Evolutionary conservation across 768 basidiomycete genomes (phyloP).

Genomic region (Kondoa subrosea): DNA sequence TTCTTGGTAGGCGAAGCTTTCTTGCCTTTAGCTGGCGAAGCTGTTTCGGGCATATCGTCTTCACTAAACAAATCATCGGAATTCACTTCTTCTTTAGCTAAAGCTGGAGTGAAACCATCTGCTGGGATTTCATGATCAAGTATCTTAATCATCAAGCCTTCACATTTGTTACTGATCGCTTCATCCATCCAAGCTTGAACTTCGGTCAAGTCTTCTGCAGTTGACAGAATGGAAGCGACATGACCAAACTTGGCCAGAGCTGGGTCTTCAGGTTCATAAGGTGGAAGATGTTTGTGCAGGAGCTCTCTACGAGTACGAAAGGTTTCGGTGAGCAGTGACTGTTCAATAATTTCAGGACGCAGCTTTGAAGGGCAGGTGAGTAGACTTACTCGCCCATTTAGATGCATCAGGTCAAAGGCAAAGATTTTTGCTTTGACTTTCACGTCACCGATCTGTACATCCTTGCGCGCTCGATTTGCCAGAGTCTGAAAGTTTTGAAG

Average conservation of each 20-base stretch:
- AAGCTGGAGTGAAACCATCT: conserved; percentile 29
- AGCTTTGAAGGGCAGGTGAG: background rate
- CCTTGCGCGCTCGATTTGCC: conserved; percentile 65
- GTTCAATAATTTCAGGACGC: background rate
- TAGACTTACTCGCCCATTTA: conserved; percentile 53
- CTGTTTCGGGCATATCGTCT: conserved; percentile 22
- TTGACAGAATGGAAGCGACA: conserved; percentile 44
- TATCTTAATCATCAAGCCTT: conserved; percentile 91
- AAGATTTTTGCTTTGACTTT: conserved; percentile 65
- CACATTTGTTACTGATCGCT: conserved; percentile 51
- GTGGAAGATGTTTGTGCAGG: conserved; percentile 48
- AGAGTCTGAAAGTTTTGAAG: conserved; percentile 72
- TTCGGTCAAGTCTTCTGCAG: conserved; percentile 42
- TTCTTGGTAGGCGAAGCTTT: conserved; percentile 22
- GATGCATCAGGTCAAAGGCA: conserved; percentile 74
- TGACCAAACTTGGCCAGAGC: conserved; percentile 50
- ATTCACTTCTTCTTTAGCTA: conserved; percentile 34
- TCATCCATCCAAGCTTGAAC: conserved; percentile 60
- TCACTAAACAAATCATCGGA: conserved; percentile 16
- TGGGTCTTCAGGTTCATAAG: conserved; percentile 37
- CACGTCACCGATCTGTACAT: conserved; percentile 57
- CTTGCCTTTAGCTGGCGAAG: conserved; percentile 16
- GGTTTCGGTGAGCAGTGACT: conserved; percentile 52
- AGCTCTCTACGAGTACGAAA: conserved; percentile 55
- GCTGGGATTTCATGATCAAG: conserved; percentile 41